Conservation (phyloP, 768 basidiomycete genomes). For the Imleria badia region DNA sequence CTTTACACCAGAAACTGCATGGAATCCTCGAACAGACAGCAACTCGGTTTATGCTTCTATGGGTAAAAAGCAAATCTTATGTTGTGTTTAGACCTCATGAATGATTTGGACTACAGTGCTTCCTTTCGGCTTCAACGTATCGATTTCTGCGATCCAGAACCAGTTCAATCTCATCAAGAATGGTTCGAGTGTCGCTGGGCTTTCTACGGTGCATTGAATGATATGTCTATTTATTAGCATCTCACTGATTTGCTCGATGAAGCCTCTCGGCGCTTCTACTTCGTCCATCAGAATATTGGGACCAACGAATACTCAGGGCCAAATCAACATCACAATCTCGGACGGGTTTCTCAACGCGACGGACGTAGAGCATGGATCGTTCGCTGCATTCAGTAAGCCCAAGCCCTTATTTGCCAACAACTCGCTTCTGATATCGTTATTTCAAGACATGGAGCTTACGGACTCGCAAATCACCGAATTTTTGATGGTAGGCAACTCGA, state of each 20-base stretch:
- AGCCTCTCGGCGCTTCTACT: conserved; percentile 65
- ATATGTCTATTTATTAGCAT: not conserved
- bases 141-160: conserved; percentile 62
- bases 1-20: conserved; percentile 54
- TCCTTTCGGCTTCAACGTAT: conserved; percentile 68
- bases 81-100: not conserved
- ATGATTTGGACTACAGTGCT: conserved; percentile 42
- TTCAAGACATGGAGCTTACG: conserved; percentile 56
- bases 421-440: not conserved
- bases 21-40: conserved; percentile 57
- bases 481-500: conserved; percentile 57
- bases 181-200: conserved; percentile 50
- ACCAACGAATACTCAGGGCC: conserved; percentile 56
- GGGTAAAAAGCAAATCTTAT: conserved; percentile 36
- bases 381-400: conserved; percentile 59
- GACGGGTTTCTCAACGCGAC: conserved; percentile 53
- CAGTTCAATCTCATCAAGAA: conserved; percentile 60
- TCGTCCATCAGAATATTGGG: conserved; percentile 55
- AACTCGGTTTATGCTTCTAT: conserved; percentile 59
- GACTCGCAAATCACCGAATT: conserved; percentile 48
- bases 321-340: conserved; percentile 61
- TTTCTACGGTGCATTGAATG: conserved; percentile 49
- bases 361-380: conserved; percentile 45
- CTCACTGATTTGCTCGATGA: conserved; percentile 3
- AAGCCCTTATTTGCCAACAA: not conserved